phyloP scores from a whole-genome alignment of 441 rosid species.

The Sinapis alba region DNA sequence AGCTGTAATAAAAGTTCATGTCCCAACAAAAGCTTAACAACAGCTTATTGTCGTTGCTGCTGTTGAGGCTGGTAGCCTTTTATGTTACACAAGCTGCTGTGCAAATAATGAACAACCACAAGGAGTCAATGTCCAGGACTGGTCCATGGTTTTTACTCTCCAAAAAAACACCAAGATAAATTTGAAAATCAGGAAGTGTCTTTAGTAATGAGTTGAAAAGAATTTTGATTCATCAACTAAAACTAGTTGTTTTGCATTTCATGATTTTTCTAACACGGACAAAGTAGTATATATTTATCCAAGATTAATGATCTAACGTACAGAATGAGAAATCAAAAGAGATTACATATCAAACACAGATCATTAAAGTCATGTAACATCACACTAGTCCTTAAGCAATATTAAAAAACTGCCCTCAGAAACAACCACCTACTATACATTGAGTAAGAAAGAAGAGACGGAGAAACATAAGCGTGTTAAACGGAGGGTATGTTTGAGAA shows the following conservation, averaged over 20 bases:
- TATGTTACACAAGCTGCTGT: background rate
- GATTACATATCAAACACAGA: constrained; percentile 29
- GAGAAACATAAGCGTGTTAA: constrained; percentile 34
- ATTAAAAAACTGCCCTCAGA: background rate
- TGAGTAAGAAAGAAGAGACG: constrained; percentile 10
- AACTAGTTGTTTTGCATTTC: background rate
- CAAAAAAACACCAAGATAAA: background rate
- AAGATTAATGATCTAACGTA: constrained; percentile 16
- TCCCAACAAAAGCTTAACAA: too few species aligned
- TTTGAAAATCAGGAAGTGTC: background rate
- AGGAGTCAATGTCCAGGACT: background rate
- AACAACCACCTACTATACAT: constrained; percentile 27
- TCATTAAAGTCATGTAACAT: constrained; percentile 27
- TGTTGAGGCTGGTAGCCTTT: background rate
- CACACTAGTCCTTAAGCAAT: constrained; percentile 31
- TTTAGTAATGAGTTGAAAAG: background rate
- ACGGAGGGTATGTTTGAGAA: constrained; percentile 89
- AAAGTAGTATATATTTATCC: background rate
- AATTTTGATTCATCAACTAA: background rate
- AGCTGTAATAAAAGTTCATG: too few species aligned
- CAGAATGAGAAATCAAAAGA: constrained; percentile 18
- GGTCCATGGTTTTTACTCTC: background rate
- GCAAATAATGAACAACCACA: background rate
- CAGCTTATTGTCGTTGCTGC: too few species aligned
- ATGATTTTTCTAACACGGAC: background rate